phyloP scores from a whole-genome alignment of 1,284 basidiomycete species.

The Melampsora americana region DNA sequence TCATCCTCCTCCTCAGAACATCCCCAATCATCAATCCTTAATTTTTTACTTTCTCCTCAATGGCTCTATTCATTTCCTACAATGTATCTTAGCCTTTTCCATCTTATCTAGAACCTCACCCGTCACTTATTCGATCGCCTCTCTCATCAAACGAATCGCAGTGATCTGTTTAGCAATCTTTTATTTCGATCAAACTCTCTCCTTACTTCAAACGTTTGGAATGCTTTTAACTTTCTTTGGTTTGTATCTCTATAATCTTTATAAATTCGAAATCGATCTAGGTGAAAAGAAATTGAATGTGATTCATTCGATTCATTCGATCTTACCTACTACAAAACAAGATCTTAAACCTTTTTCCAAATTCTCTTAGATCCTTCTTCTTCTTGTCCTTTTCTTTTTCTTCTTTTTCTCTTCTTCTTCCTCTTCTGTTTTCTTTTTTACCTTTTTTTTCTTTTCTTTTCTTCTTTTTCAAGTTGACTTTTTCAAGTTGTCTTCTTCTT shows the following conservation, averaged over 20 bases:
- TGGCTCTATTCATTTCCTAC: slow-evolving; percentile 91
- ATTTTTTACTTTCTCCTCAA: slow-evolving; percentile 79
- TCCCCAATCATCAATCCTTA: slow-evolving; percentile 48
- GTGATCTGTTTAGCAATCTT: slow-evolving; percentile 97
- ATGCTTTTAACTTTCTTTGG: slow-evolving; percentile 86
- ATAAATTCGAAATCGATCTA: slow-evolving; percentile 85
- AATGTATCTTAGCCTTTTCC: slow-evolving; percentile 95
- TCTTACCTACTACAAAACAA: slow-evolving; percentile 63
- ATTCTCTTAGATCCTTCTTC: background rate
- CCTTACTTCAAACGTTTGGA: slow-evolving; percentile 77
- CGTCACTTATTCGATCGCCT: slow-evolving; percentile 97
- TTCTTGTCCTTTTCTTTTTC: background rate
- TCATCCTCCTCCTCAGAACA: slow-evolving; percentile 55
- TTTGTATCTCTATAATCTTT: slow-evolving; percentile 91
- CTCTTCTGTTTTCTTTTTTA: background rate
- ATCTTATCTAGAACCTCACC: slow-evolving; percentile 93
- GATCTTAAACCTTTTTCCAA: slow-evolving; percentile 44
- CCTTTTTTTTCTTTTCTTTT: background rate
- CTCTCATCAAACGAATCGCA: slow-evolving; percentile 92
- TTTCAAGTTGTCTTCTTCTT: too few species aligned
- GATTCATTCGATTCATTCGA: slow-evolving; percentile 72
- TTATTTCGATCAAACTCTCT: slow-evolving; percentile 89
- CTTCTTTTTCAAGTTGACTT: too few species aligned
- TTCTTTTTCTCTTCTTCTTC: background rate
- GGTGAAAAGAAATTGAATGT: slow-evolving; percentile 74